phyloP scores from a whole-genome alignment of 1,284 basidiomycete species.

The Ustilago hordei region DNA sequence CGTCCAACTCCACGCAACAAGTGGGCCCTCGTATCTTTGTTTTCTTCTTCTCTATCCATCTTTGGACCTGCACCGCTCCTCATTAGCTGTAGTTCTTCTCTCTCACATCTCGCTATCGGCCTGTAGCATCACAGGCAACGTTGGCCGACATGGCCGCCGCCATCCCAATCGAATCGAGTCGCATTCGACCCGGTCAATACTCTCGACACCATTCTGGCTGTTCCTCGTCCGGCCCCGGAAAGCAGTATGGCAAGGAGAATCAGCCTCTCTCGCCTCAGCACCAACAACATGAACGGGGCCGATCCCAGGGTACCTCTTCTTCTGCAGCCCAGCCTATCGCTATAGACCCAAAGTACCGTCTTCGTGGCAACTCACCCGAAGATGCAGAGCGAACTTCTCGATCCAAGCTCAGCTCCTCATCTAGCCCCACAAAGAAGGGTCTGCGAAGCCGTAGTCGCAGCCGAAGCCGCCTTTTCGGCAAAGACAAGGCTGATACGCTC shows the following conservation, averaged over 20 bases:
- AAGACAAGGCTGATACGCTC: slow-evolving; percentile 41
- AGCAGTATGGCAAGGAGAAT: slow-evolving; percentile 43
- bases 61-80: background rate
- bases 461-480: slow-evolving; percentile 43
- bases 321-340: slow-evolving; percentile 21
- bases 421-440: slow-evolving; percentile 40
- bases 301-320: background rate
- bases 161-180: slow-evolving; percentile 24
- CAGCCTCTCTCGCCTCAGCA: slow-evolving; percentile 20
- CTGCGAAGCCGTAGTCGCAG: slow-evolving; percentile 38
- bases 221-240: slow-evolving; percentile 8
- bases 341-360: slow-evolving; percentile 46
- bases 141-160: slow-evolving; percentile 35
- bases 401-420: slow-evolving; percentile 32
- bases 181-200: slow-evolving; percentile 49
- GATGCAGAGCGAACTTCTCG: slow-evolving; percentile 16
- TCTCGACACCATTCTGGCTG: slow-evolving; percentile 34
- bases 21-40: background rate
- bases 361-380: slow-evolving; percentile 50
- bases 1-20: slow-evolving; percentile 14
- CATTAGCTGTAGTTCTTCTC: background rate
- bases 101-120: background rate
- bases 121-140: background rate
- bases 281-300: slow-evolving; percentile 10
- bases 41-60: slow-evolving; percentile 9